Percentiles rank a stretch among this genome's conserved stretches.
These are phyloP conservation scores for Secale cereale DNA, from an alignment of 176 grass and related monocot species.

Conservation along the genomic window DNA sequence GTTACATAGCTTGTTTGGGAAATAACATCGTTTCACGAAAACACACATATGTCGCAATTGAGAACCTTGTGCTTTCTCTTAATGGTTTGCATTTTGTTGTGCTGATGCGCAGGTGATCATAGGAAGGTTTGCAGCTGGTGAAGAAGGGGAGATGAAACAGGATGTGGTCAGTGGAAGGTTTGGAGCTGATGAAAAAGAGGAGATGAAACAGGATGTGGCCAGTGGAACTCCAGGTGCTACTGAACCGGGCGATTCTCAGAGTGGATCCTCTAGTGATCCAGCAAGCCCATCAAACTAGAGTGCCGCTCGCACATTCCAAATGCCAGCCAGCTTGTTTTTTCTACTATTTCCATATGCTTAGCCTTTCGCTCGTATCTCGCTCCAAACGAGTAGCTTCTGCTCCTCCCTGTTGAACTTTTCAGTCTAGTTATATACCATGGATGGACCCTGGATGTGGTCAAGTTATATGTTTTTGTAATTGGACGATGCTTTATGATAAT, in stretches of 20 bases:
- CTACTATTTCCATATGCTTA: neutral
- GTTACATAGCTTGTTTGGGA: neutral
- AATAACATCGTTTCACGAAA: neutral
- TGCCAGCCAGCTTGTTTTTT: no score
- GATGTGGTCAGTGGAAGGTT: slow-evolving; percentile 54
- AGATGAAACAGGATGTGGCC: slow-evolving; percentile 4
- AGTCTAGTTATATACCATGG: neutral
- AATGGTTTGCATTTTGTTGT: neutral
- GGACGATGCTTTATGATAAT: neutral
- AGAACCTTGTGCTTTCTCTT: neutral
- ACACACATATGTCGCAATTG: neutral
- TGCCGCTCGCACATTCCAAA: slow-evolving; percentile 13
- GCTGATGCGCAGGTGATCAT: slow-evolving; percentile 49
- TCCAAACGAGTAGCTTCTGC: neutral
- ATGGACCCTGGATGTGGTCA: neutral
- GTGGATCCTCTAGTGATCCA: slow-evolving; percentile 34
- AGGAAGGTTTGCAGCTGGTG: slow-evolving; percentile 50
- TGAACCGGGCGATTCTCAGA: slow-evolving; percentile 14
- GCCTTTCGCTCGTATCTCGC: neutral
- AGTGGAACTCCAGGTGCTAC: neutral
- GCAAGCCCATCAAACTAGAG: slow-evolving; percentile 42
- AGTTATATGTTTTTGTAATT: neutral
- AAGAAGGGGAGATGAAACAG: slow-evolving; percentile 31
- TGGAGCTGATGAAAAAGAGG: slow-evolving; percentile 31
- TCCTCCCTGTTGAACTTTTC: no score